These are phyloP conservation scores for Botrytis aclada DNA, from an alignment of 2,329 filamentous ascomycete genomes.

Conservation along the genomic window DNA sequence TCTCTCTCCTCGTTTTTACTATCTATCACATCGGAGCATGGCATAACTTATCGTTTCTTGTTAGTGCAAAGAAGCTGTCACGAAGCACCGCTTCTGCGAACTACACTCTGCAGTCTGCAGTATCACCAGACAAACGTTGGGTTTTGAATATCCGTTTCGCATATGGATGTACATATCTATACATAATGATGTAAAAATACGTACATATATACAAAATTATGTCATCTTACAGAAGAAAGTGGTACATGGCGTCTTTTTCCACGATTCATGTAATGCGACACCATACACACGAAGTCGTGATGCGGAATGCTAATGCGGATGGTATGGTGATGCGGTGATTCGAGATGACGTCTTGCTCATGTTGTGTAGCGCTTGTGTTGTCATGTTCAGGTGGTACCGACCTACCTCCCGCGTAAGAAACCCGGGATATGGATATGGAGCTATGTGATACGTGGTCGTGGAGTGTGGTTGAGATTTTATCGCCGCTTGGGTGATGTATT, in stretches of 20 bases:
- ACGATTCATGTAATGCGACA: neutral
- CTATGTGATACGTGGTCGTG: too few relatives aligned
- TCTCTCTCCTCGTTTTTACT: neutral
- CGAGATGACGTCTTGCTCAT: neutral
- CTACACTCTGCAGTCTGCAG: neutral
- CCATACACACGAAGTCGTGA: neutral
- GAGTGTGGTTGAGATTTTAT: too few relatives aligned
- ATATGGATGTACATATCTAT: too few relatives aligned
- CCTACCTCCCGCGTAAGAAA: too few relatives aligned
- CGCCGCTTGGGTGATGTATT: too few relatives aligned
- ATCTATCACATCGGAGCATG: neutral
- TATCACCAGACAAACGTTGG: neutral
- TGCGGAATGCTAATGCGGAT: neutral
- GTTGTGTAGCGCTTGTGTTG: neutral
- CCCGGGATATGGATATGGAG: too few relatives aligned
- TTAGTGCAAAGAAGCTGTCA: neutral
- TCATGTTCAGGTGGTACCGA: neutral
- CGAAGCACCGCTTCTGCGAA: too few relatives aligned
- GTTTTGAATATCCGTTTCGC: neutral
- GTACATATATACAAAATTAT: neutral
- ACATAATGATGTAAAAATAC: neutral
- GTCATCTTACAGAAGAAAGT: too few relatives aligned
- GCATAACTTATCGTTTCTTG: neutral
- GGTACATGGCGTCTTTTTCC: neutral
- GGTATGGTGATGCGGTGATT: neutral